These are phyloP conservation scores for Raphidocelis subcapitata DNA, from an alignment of 139 green algal genomes.

Conservation along the genomic window DNA sequence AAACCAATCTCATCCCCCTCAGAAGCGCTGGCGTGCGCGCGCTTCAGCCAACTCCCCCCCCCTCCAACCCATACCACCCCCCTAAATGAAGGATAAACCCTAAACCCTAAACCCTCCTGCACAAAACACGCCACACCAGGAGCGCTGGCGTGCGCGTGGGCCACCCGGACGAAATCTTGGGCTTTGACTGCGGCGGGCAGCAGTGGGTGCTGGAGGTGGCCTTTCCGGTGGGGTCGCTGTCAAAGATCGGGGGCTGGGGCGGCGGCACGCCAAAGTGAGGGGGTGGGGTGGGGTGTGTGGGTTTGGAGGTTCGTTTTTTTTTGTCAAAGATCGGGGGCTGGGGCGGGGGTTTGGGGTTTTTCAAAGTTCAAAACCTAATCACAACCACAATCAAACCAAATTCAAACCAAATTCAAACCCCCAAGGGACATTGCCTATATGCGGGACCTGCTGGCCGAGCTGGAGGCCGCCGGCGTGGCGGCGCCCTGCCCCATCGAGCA, in stretches of 20 bases:
- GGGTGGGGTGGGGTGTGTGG: background rate
- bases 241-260: background rate
- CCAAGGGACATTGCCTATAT: conserved; percentile 74
- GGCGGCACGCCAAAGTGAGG: background rate
- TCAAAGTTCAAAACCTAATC: too few relatives aligned
- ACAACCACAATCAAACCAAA: too few relatives aligned
- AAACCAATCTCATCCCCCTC: too few relatives aligned
- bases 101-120: too few relatives aligned
- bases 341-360: too few relatives aligned
- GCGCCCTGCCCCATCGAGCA: conserved; percentile 95
- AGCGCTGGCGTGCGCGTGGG: conserved; percentile 56
- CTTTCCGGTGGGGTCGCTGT: conserved; percentile 39
- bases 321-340: too few relatives aligned
- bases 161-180: conserved; percentile 92
- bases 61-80: too few relatives aligned
- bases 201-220: conserved; percentile 96
- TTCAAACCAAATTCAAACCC: too few relatives aligned
- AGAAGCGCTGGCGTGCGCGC: too few relatives aligned
- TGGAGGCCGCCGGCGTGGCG: conserved; percentile 69
- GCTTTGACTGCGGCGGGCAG: conserved; percentile 97
- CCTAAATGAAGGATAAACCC: too few relatives aligned
- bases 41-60: too few relatives aligned
- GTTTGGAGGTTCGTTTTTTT: background rate
- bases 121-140: conserved; percentile 1
- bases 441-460: conserved; percentile 75